Base-by-base conservation (phyloP, 2,329 filamentous ascomycete species). In the Fusarium sambucinum region DNA sequence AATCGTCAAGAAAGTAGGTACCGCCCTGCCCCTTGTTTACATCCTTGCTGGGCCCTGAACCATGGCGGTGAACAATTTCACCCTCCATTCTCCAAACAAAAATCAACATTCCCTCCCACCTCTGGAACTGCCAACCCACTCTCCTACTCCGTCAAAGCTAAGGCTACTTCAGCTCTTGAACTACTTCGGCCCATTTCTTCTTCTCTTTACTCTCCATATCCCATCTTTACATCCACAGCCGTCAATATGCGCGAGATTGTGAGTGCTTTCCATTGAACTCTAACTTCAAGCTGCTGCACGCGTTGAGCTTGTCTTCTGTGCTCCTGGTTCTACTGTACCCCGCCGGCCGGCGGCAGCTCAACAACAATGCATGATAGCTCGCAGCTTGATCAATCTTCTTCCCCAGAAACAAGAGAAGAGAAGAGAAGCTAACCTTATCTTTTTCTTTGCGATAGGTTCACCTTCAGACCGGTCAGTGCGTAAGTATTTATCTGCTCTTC, bases 391-490 rank as follows among this genome's bases (percentile, higher is more conserved):
- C 29, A 48, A 54, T 32, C 27, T 66, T 46, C 55, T 48, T 55
- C 48, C 48, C 41, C 13, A 37, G 45, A 65, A 70, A 58, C 69
- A 76, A 25, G 23, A 25, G 23, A 25, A 25, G 23, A 4, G 75
- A n/a, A n/a, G 78, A 41, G 35, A 78, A 76, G 83, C 89, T 92
- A 85, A 90, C 87, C 72, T 40, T 65, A 70, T 80, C 78, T 83
- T 78, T 50, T 66, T 72, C 72, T 72, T 78, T 85, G 79, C 93
- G 78, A 87, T 80, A 98, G 95, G 95, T 98, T 85, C 96, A 99
- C 86, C 94, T 99, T 78, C 96, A 99, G 88, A 99, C 96, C 89
- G 96, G 96, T 84, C 96, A 99, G 90, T 98, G 96, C 88, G 95
- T 97, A 85, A 85, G 85, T 86, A 50, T 48, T 68, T 29, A 47